A percentile compares a stretch with the other conserved stretches of the same genome.
phyloP scores from a whole-genome alignment of 768 basidiomycete genomes.

The Trichaptum fuscoviolaceum region DNA sequence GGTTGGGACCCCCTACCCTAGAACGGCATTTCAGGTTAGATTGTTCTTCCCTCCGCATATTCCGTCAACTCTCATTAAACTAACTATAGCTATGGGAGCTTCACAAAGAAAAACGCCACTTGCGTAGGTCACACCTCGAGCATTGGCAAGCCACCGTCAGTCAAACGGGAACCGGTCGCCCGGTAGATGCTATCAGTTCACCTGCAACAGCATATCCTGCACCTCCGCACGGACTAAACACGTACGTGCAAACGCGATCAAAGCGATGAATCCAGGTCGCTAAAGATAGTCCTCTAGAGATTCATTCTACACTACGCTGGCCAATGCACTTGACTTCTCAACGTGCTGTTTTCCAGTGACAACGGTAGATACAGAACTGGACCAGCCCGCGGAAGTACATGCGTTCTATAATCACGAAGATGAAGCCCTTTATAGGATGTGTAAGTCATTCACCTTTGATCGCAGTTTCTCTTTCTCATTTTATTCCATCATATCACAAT shows the following conservation, averaged over 20 bases:
- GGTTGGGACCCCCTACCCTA: constrained; percentile 37
- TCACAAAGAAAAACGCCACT: constrained; percentile 33
- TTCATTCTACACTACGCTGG: constrained; percentile 40
- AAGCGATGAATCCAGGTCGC: constrained; percentile 19
- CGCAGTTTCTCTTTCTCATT: neutral
- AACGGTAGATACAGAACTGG: constrained; percentile 36
- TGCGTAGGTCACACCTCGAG: constrained; percentile 42
- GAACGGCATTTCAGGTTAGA: constrained; percentile 38
- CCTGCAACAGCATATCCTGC: constrained; percentile 39
- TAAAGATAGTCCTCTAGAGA: constrained; percentile 30
- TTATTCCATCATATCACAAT: too few species aligned
- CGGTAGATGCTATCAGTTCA: constrained; percentile 48
- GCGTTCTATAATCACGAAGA: constrained; percentile 40
- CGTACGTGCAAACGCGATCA: constrained; percentile 29
- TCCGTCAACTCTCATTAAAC: neutral
- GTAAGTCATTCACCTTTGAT: constrained; percentile 26
- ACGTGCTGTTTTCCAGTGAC: constrained; percentile 44
- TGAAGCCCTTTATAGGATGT: constrained; percentile 37
- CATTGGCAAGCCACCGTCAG: constrained; percentile 42
- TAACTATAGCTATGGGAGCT: constrained; percentile 39
- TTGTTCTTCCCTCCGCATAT: neutral
- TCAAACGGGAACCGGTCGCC: constrained; percentile 41
- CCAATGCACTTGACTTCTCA: constrained; percentile 45
- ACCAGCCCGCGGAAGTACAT: constrained; percentile 28
- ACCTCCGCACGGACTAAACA: constrained; percentile 39